These are phyloP conservation scores for Thelonectria olida DNA, from an alignment of 2,329 filamentous ascomycete species.

Conservation along the genomic window DNA sequence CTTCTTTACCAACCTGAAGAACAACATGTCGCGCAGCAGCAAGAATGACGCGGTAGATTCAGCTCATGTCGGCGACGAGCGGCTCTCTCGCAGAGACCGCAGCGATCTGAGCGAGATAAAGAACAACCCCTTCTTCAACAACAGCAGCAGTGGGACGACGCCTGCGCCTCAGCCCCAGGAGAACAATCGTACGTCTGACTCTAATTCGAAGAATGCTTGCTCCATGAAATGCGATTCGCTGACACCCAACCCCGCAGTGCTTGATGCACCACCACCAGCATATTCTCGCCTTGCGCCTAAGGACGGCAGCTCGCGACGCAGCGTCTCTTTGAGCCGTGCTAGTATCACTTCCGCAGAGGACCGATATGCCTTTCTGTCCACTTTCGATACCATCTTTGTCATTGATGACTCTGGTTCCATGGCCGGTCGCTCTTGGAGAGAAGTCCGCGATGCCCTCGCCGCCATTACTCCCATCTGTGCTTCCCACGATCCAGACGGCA, in stretches of 20 bases:
- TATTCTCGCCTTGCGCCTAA: conserved; percentile 36
- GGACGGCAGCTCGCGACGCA: conserved; percentile 24
- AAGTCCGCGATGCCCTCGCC: conserved; percentile 17
- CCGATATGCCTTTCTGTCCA: conserved; percentile 77
- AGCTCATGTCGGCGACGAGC: neutral
- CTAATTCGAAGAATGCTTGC: neutral
- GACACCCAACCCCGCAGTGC: conserved; percentile 20
- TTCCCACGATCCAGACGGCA: conserved; percentile 22
- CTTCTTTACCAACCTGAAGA: conserved; percentile 44
- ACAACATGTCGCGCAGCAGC: conserved; percentile 44
- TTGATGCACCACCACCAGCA: conserved; percentile 49
- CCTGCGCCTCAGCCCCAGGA: neutral
- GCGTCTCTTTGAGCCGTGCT: conserved; percentile 29
- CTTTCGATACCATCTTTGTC: conserved; percentile 35
- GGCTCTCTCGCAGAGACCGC: conserved; percentile 10
- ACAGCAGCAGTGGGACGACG: neutral
- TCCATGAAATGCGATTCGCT: neutral
- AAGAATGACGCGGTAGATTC: neutral
- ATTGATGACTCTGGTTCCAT: conserved; percentile 23
- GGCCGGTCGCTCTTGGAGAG: conserved; percentile 42
- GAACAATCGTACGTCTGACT: conserved; percentile 7
- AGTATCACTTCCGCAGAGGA: conserved; percentile 63
- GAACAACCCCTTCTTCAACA: conserved; percentile 18
- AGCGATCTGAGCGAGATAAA: neutral
- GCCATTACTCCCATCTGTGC: conserved; percentile 21